Conservation (phyloP, 257 asterid species). For the Penstemon eatonii region DNA sequence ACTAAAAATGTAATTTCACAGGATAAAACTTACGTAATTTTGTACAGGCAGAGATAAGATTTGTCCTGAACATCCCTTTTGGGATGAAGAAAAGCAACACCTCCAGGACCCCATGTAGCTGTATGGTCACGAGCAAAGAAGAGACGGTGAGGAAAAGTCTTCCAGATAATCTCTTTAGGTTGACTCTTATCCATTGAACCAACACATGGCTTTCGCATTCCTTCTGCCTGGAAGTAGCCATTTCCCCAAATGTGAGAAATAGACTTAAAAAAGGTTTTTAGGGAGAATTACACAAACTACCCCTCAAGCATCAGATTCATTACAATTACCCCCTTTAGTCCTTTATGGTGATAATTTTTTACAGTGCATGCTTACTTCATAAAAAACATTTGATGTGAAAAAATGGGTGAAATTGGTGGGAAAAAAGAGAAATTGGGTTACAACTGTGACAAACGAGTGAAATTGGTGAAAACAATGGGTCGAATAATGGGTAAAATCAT, state of each 20-base stretch:
- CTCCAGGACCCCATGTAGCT: conserved; percentile 92
- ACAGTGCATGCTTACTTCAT: no score
- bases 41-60: conserved; percentile 70
- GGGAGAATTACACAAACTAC: no score
- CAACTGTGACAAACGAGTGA: no score
- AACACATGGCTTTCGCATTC: conserved; percentile 65
- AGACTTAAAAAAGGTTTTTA: no score
- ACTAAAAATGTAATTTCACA: background rate
- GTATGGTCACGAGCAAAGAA: conserved; percentile 77
- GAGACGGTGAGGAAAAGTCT: conserved; percentile 71
- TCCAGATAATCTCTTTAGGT: conserved; percentile 73
- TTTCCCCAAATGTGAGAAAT: conserved; percentile 11
- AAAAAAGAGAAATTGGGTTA: no score
- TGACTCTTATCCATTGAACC: conserved; percentile 76
- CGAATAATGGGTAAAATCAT: no score
- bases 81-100: conserved; percentile 94
- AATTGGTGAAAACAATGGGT: no score
- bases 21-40: conserved; percentile 69
- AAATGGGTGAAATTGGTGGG: no score
- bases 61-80: conserved; percentile 56
- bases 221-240: conserved; percentile 59
- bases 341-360: no score
- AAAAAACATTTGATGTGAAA: no score
- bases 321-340: no score
- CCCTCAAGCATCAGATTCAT: no score